These are phyloP conservation scores for Mycena epipterygia DNA, from an alignment of 768 basidiomycete genomes.

Conservation along the genomic window DNA sequence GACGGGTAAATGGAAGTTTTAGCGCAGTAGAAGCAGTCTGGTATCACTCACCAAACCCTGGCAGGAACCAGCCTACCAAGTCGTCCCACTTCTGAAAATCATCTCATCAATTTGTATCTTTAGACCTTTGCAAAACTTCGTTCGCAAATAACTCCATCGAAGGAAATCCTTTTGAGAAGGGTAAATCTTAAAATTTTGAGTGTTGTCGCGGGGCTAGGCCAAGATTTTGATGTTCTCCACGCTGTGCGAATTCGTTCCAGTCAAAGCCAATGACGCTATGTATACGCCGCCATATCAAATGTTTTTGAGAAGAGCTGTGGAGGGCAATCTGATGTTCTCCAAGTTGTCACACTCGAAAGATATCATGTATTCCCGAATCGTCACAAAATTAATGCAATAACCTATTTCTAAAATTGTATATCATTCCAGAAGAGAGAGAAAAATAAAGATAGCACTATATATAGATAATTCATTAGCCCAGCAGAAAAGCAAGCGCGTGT, in stretches of 20 bases:
- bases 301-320: too few species aligned
- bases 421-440: slow-evolving; percentile 16
- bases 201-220: not conserved
- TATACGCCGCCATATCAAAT: not conserved
- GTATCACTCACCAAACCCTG: too few species aligned
- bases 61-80: too few species aligned
- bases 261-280: too few species aligned
- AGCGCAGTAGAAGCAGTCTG: too few species aligned
- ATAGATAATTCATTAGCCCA: slow-evolving; percentile 19
- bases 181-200: slow-evolving; percentile 8
- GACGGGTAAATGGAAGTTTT: too few species aligned
- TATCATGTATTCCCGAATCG: too few species aligned
- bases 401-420: slow-evolving; percentile 30
- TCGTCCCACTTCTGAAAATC: not conserved
- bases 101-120: not conserved
- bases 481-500: slow-evolving; percentile 21
- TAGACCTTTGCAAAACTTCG: not conserved
- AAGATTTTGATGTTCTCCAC: slow-evolving; percentile 25
- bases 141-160: slow-evolving; percentile 10
- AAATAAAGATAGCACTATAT: slow-evolving; percentile 36
- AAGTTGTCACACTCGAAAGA: too few species aligned
- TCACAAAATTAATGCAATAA: slow-evolving; percentile 26
- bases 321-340: too few species aligned
- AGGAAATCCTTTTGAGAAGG: slow-evolving; percentile 9
- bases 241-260: too few species aligned